phyloP scores from a whole-genome alignment of 352 stramenopile species.

The Globisporangium viniferum region DNA sequence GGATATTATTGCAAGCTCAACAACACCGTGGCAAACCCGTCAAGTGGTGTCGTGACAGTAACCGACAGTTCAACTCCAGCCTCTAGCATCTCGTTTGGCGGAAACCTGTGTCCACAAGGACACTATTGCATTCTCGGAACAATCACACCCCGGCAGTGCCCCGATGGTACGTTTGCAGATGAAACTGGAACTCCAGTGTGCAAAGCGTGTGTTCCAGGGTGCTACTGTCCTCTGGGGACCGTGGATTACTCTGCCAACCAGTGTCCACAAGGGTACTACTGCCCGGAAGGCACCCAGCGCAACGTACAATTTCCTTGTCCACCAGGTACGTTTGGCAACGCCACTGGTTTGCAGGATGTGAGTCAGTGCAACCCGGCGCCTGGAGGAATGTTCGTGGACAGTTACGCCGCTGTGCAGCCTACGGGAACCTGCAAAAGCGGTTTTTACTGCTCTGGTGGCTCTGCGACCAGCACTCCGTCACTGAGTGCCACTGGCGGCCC shows the following conservation, averaged over 20 bases:
- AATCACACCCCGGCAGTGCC: constrained; percentile 26
- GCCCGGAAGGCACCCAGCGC: constrained; percentile 54
- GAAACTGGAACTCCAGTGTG: constrained; percentile 25
- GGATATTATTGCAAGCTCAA: constrained; percentile 56
- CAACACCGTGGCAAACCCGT: constrained; percentile 38
- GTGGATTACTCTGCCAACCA: constrained; percentile 35
- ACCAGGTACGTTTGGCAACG: constrained; percentile 72
- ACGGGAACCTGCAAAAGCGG: constrained; percentile 67
- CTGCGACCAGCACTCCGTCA: constrained; percentile 46
- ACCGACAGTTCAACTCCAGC: constrained; percentile 9
- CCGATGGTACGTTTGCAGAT: constrained; percentile 43
- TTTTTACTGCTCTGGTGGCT: constrained; percentile 79
- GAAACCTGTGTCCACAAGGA: constrained; percentile 42
- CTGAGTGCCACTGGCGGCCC: constrained; percentile 45
- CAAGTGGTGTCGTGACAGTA: constrained; percentile 21
- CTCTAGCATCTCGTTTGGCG: constrained; percentile 20
- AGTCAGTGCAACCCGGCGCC: constrained; percentile 65
- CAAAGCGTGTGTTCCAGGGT: constrained; percentile 33
- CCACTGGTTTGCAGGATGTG: constrained; percentile 33
- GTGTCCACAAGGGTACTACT: constrained; percentile 85
- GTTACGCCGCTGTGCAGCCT: constrained; percentile 40
- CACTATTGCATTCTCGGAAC: constrained; percentile 51
- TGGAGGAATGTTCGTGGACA: constrained; percentile 62
- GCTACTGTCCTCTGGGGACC: constrained; percentile 48
- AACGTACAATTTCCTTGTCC: constrained; percentile 66